Base-by-base conservation (phyloP, 345 rosid genomes). In the Eucalyptus tenuipes region DNA sequence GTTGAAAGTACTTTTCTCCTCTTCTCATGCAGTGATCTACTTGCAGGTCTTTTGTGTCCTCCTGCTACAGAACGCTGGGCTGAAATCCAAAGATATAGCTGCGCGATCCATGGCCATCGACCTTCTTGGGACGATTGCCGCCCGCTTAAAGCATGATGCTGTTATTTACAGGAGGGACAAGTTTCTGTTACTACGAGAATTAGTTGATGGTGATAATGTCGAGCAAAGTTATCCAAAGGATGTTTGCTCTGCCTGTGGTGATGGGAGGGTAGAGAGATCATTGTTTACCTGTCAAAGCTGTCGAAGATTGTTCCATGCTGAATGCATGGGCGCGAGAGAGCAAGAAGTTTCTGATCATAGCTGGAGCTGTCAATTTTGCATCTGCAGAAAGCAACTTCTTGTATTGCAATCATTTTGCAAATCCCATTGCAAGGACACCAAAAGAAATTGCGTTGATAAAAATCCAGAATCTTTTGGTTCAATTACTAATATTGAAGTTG, bases 1-100 rank as follows among this genome's bases (percentile, higher is more conserved):
- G 13, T 66, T 87, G 53, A 22, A 68, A 42, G 90, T 88, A 49
- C 55, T 87, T 75, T 86, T 92, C 93, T 86, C 91, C 89, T 53
- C 87, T 82, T 37, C 82, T 75, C 47, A 75, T 20, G 84, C 47
- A 40, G 84, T 75, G 84, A 75, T 88, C 89, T 87, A 50, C 88
- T 88, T 91, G 94, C 97, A 98, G 99, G 99, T 98, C 89, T 98
- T 98, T 71, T 98, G 99, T 57, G 99, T 98, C 91, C 93, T 98
- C 88, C 95, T 97, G 85, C 96, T 98, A 48, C 98, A 98, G 91
- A 98, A 98, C 92, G 99, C 99, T 71, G 99, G 99, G 89, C 93
- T 95, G 88, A 97, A 98, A 93, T 98, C 99, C 81, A 98, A 97
- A 93, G 99, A 98, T 86, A 89, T 93, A 37, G 92, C 99, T 88